A percentile compares a stretch with the other conserved stretches of the same genome.
These are phyloP conservation scores for Diaporthe helianthi DNA, from an alignment of 2,329 filamentous ascomycete genomes.

Conservation along the genomic window DNA sequence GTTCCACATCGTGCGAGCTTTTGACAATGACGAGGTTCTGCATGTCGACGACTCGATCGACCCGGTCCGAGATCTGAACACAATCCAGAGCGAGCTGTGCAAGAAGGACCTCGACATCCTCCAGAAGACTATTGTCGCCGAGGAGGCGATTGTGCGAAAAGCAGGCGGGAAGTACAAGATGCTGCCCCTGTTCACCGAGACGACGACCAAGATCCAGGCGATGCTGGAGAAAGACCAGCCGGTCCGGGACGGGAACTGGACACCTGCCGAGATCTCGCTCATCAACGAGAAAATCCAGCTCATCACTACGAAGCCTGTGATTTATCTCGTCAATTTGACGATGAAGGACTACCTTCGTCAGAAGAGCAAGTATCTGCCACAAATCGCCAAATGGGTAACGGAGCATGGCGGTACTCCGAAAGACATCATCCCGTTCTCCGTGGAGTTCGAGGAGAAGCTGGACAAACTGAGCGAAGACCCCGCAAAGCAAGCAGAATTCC, in stretches of 20 bases:
- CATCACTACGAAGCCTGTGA: constrained; percentile 53
- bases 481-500: constrained; percentile 44
- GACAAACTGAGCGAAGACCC: constrained; percentile 48
- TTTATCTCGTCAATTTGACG: constrained; percentile 54
- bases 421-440: constrained; percentile 53
- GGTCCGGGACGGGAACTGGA: constrained; percentile 52
- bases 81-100: constrained; percentile 49
- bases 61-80: constrained; percentile 51
- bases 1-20: constrained; percentile 54
- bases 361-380: constrained; percentile 54
- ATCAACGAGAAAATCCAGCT: constrained; percentile 55
- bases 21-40: constrained; percentile 53
- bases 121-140: constrained; percentile 47
- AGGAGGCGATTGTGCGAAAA: constrained; percentile 50
- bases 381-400: constrained; percentile 54
- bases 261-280: constrained; percentile 50
- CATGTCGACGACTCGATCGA: constrained; percentile 56
- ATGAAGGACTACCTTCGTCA: constrained; percentile 56
- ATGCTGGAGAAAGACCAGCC: constrained; percentile 50
- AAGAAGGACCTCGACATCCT: constrained; percentile 53
- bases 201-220: constrained; percentile 49
- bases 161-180: constrained; percentile 54
- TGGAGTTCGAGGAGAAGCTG: constrained; percentile 55
- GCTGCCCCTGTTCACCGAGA: constrained; percentile 52
- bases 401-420: constrained; percentile 50